Evolutionary conservation across 2,329 filamentous ascomycete genomes (phyloP), one percentile per base, ranked within the genome.

Genomic region (Colletotrichum nymphaeae): DNA sequence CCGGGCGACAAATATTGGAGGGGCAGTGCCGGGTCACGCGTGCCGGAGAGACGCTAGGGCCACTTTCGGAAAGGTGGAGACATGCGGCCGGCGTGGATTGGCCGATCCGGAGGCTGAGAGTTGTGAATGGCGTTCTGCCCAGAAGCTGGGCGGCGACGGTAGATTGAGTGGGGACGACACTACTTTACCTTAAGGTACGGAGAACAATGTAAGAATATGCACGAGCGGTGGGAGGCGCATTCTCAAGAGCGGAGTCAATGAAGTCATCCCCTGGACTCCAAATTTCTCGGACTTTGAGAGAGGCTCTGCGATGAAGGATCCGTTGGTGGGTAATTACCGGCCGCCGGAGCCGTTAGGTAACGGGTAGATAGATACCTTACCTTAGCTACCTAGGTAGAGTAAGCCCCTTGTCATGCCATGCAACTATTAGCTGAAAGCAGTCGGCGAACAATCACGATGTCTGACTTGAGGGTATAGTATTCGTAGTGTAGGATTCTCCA

Each of bases 1-100:
- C 68, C 70, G 67, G 70, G 70, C 67, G 70, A 73, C 60, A 65
- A 24, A 62, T 42, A n/a, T 32, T 60, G 49, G 67, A 24, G 28
- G 30, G 71, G 71, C 71, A 66, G 67, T 73, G 67, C 56, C 67
- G 55, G 56, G 60, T 71, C 71, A 73, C 60, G 67, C 55, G 71
- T 66, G 67, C 67, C 62, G 67, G 56, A 12, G 49, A 58, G 62
- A 62, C 71, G 67, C 71, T 71, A 63, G 37, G 42, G 28, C 66
- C 70, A 70, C 32, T 22, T 60, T 49, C 71, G 67, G 62, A 30
- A 52, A 37, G 26, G 62, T 71, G 67, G 67, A 46, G 16, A 37
- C 60, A 52, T 30, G 55, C 24, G 30, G 11, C 19, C 67, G 71
- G 62, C 62, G 56, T 14, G 30, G 60, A 71, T 71, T 73, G 60